Evolutionary conservation across 2,329 filamentous ascomycete genomes (phyloP).

Genomic region (Mycosphaerelloides madeirae): DNA sequence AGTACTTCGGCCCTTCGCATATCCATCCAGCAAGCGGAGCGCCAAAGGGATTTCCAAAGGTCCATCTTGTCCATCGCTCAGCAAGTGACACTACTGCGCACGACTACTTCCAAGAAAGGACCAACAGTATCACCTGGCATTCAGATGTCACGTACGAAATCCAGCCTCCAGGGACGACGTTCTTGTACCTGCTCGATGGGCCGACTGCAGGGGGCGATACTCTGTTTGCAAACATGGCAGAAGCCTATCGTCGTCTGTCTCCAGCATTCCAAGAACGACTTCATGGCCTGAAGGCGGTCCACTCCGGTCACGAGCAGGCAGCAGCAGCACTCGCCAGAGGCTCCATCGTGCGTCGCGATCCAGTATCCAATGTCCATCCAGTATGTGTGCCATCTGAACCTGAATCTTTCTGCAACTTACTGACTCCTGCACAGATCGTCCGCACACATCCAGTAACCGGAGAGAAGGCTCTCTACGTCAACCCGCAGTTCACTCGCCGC

Average conservation of each 20-base stretch:
- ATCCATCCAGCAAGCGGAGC: constrained; percentile 75
- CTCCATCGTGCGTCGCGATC: constrained; percentile 69
- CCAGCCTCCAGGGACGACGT: constrained; percentile 85
- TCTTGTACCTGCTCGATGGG: constrained; percentile 80
- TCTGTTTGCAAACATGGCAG: constrained; percentile 71
- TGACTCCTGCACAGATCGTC: too few relatives aligned
- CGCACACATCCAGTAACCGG: constrained; percentile 75
- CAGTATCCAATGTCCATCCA: constrained; percentile 69
- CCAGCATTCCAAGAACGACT: constrained; percentile 74
- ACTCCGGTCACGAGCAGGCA: constrained; percentile 77
- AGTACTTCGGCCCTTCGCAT: constrained; percentile 76
- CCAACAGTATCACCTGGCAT: constrained; percentile 77
- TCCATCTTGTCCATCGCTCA: constrained; percentile 74
- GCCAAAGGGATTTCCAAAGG: constrained; percentile 66
- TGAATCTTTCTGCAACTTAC: too few relatives aligned
- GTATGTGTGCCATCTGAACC: too few relatives aligned
- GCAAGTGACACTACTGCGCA: constrained; percentile 58
- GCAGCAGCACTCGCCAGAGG: constrained; percentile 62
- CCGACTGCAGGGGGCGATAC: constrained; percentile 76
- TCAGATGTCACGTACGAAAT: constrained; percentile 67
- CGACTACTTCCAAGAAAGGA: constrained; percentile 63
- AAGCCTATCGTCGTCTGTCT: constrained; percentile 76
- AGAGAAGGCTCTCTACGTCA: constrained; percentile 78
- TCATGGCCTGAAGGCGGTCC: constrained; percentile 73
- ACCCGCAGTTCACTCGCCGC: constrained; percentile 76